These are phyloP conservation scores for Alloteropsis semialata DNA, from an alignment of 176 grass and related monocot species.

Conservation along the genomic window DNA sequence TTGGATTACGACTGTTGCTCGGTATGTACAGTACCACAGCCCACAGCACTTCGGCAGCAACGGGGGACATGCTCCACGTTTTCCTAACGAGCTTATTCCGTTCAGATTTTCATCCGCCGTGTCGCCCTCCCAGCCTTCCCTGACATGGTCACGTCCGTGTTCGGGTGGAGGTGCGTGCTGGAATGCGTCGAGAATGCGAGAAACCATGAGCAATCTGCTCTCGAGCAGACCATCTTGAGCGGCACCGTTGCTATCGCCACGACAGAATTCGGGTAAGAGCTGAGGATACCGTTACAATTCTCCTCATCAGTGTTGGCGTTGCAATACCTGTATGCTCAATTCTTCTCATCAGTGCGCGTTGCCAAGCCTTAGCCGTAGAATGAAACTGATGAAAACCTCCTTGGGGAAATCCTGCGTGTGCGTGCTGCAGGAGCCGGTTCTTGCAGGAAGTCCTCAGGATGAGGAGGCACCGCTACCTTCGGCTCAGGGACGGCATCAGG, in stretches of 20 bases:
- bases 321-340: too few species aligned
- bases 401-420: not conserved
- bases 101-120: not conserved
- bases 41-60: not conserved
- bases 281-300: not conserved
- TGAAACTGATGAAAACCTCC: not conserved
- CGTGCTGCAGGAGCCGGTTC: conserved; percentile 31
- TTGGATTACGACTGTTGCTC: not conserved
- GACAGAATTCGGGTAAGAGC: conserved; percentile 8
- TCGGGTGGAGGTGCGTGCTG: not conserved
- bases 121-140: not conserved
- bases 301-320: not conserved
- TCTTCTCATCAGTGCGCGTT: too few species aligned
- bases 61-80: not conserved
- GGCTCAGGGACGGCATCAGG: not conserved
- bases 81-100: not conserved
- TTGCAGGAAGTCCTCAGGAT: conserved; percentile 2
- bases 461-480: not conserved
- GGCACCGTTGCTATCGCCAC: not conserved
- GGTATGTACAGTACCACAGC: not conserved
- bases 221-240: not conserved
- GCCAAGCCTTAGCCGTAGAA: too few species aligned
- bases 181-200: not conserved
- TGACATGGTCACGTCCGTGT: not conserved
- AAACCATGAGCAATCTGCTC: not conserved